Evolutionary conservation across 2,329 filamentous ascomycete species (phyloP), one percentile per base, ranked within the genome.

Genomic region (Plenodomus tracheiphilus): DNA sequence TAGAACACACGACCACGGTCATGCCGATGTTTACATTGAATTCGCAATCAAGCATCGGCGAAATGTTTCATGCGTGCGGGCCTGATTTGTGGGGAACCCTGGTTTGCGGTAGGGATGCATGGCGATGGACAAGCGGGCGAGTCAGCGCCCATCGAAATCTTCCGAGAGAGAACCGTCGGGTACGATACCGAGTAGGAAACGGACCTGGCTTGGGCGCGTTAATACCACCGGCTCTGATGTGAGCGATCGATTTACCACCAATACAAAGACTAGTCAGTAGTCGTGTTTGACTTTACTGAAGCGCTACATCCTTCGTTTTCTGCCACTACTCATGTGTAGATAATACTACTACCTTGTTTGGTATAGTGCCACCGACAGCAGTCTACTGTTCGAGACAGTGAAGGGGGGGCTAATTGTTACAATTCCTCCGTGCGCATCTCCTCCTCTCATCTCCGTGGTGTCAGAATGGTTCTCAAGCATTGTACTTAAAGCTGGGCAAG

Each of bases 21-120:
- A 39, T 21, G 36, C 46, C 45, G 47, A 43, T 39, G 39, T 50
- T 42, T 55, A 58, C 51, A 59, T 62, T 59, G 41, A 39, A 41
- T 42, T 32, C 50, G 49, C 50, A 61, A 61, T 64, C 19, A 61
- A 56, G 43, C 51, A 52, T 56, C 57, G 58, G 56, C 41, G 45
- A 58, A 54, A 51, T 53, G 48, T 54, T 56, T 57, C 49, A 53
- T 32, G 21, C 17, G 36, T 39, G 34, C 42, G 16, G 47, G 30
- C 25, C 38, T 22, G 16, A 51, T 39, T 28, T 59, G 53, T 54
- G 51, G 49, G 46, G 48, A 53, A 43, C 25, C 35, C 41, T 35
- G 40, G 43, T 41, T 25, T 34, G 21, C 37, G 25, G n/a, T 17
- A 18, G 22, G 10, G n/a, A 7, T 32, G 39, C 39, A 30, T 22